Conservation (phyloP, 345 rosid species). For the Pistacia atlantica region DNA sequence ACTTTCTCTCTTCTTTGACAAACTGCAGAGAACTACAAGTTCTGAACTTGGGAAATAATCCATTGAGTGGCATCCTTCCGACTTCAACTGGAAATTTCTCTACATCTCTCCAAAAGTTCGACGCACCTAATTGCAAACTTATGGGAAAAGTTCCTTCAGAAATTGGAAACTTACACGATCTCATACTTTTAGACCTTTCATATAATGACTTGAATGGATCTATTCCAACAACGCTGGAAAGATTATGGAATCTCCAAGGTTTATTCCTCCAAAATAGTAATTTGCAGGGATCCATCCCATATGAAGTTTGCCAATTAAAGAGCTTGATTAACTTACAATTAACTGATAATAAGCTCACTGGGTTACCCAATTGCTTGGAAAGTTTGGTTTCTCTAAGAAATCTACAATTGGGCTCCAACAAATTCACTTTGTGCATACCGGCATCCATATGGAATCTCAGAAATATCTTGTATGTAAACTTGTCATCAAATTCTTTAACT, state of each 20-base stretch:
- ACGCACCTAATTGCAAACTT: background rate
- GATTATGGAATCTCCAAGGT: background rate
- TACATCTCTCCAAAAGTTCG: background rate
- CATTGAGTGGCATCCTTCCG: too few relatives aligned
- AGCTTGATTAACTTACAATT: background rate
- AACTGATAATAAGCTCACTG: background rate
- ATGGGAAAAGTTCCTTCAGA: too few relatives aligned
- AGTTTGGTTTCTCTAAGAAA: background rate
- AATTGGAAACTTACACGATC: too few relatives aligned
- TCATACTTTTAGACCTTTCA: too few relatives aligned
- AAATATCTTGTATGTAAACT: background rate
- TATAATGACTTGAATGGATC: too few relatives aligned
- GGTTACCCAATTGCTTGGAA: background rate
- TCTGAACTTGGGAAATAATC: background rate
- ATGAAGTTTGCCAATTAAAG: background rate
- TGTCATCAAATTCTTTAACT: conserved; percentile 12
- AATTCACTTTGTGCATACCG: background rate
- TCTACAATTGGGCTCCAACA: background rate
- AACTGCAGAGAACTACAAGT: background rate
- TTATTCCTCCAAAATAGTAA: background rate
- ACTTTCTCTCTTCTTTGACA: conserved; percentile 4
- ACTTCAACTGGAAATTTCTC: too few relatives aligned
- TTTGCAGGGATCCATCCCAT: background rate
- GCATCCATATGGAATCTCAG: background rate
- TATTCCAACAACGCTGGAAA: background rate